These are phyloP conservation scores for Penicillium paneum DNA, from an alignment of 2,329 filamentous ascomycete species.

Conservation along the genomic window DNA sequence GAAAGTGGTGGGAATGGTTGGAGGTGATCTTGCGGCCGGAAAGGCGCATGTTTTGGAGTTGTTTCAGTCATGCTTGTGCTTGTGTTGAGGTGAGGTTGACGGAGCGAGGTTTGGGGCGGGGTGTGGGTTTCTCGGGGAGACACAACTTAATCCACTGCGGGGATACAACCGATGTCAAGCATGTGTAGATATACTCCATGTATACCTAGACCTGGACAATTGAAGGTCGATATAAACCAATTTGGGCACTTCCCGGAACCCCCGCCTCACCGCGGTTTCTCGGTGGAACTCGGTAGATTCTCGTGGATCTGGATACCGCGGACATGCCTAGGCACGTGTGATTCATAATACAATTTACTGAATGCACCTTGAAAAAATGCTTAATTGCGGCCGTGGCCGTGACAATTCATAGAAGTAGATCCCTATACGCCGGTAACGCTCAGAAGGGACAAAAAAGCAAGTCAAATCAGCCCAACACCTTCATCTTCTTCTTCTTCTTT, in stretches of 20 bases:
- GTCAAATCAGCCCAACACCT: slow-evolving; percentile 43
- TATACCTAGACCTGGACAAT: not conserved
- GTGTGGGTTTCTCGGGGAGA: slow-evolving; percentile 3
- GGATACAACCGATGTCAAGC: not conserved
- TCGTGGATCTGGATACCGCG: slow-evolving; percentile 1
- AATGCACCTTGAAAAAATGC: not conserved
- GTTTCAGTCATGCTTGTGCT: slow-evolving; percentile 4
- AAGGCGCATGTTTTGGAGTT: not conserved
- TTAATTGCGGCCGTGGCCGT: not conserved
- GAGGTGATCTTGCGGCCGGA: slow-evolving; percentile 6
- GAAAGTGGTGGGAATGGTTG: slow-evolving; percentile 1
- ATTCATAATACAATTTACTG: not conserved
- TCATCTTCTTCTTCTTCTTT: slow-evolving; percentile 60
- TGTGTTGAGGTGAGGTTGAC: not conserved
- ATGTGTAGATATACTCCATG: not conserved
- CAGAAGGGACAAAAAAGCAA: not conserved
- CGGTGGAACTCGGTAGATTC: slow-evolving; percentile 13
- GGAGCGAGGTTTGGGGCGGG: slow-evolving; percentile 1
- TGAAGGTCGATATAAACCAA: not conserved
- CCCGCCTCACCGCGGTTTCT: slow-evolving; percentile 7
- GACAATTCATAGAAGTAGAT: not conserved
- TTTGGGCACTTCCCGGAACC: not conserved
- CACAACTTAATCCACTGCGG: slow-evolving; percentile 6
- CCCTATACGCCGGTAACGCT: slow-evolving; percentile 3
- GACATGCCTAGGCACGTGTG: not conserved